Conservation (phyloP, 345 rosid species). For the Aegle marmelos region DNA sequence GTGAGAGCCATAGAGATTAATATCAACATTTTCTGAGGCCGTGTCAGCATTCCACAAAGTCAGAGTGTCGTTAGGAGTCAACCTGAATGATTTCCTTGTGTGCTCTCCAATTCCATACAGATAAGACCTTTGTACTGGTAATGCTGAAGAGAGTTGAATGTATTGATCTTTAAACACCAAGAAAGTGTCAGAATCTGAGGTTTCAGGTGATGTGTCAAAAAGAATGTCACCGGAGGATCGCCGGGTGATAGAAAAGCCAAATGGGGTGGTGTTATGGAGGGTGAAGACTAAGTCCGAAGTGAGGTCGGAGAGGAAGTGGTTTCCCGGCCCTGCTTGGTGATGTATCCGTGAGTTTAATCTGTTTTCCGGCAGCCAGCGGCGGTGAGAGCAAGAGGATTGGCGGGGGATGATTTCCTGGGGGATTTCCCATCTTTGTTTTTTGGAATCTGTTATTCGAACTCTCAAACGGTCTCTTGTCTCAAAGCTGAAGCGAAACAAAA, state of each 20-base stretch:
- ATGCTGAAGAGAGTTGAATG: slow-evolving; percentile 2
- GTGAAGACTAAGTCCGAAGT: slow-evolving; percentile 5
- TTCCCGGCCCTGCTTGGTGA: not conserved
- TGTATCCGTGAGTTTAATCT: not conserved
- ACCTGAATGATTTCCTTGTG: not conserved
- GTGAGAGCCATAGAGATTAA: slow-evolving; percentile 8
- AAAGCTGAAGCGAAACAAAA: not conserved
- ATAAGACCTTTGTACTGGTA: not conserved
- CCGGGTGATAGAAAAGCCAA: not conserved
- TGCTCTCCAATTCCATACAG: slow-evolving; percentile 9
- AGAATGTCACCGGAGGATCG: not conserved
- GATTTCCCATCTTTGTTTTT: not conserved
- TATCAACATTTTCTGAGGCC: not conserved
- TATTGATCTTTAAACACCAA: slow-evolving; percentile 5
- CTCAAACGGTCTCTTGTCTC: not conserved
- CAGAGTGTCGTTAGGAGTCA: not conserved
- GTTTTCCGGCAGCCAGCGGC: not conserved
- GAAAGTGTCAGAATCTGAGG: not conserved
- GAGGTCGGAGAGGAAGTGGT: not conserved
- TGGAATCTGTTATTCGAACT: not conserved
- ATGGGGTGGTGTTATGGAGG: not conserved
- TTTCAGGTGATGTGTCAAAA: not conserved
- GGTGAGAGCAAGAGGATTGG: not conserved
- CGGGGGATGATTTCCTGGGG: not conserved
- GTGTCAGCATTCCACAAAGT: not conserved